A percentile compares a stretch with the other conserved stretches of the same genome.
Evolutionary conservation across 2,329 filamentous ascomycete genomes (phyloP).

Genomic region (Onygena corvina): DNA sequence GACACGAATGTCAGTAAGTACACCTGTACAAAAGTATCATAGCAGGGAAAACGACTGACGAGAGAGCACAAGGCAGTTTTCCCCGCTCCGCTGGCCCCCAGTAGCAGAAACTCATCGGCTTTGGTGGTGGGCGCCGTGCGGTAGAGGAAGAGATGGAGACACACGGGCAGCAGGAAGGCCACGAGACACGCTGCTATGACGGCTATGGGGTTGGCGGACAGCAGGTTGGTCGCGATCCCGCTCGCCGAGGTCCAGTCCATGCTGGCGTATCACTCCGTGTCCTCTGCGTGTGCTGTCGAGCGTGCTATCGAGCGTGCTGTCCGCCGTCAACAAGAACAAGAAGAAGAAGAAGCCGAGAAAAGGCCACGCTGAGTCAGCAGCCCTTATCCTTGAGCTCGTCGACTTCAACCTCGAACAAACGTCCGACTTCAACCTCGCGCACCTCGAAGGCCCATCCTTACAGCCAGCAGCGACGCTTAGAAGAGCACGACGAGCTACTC

Average conservation of each 20-base stretch:
- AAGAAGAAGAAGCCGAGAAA: neutral
- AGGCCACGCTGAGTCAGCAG: too few relatives aligned
- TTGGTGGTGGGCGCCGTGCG: conserved; percentile 51
- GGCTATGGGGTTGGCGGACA: conserved; percentile 32
- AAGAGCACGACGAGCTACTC: too few relatives aligned
- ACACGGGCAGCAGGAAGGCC: conserved; percentile 58
- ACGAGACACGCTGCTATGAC: conserved; percentile 59
- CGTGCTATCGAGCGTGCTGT: too few relatives aligned
- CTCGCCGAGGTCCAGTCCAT: conserved; percentile 28
- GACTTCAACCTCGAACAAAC: neutral
- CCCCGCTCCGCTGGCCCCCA: conserved; percentile 70
- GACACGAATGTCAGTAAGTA: conserved; percentile 7
- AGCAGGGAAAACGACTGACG: conserved; percentile 32
- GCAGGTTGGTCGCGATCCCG: conserved; percentile 31
- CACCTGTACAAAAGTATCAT: neutral
- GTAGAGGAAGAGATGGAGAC: conserved; percentile 66
- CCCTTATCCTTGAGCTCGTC: neutral
- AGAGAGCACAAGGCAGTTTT: conserved; percentile 83
- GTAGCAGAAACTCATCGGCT: conserved; percentile 60
- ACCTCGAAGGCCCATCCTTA: too few relatives aligned
- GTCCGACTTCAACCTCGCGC: neutral
- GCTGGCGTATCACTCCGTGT: neutral
- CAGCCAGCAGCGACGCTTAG: too few relatives aligned
- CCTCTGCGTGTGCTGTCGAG: conserved; percentile 3
- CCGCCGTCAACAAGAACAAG: too few relatives aligned